phyloP scores from a whole-genome alignment of 805 yeast species.

The Hanseniaspora jakobsenii region DNA sequence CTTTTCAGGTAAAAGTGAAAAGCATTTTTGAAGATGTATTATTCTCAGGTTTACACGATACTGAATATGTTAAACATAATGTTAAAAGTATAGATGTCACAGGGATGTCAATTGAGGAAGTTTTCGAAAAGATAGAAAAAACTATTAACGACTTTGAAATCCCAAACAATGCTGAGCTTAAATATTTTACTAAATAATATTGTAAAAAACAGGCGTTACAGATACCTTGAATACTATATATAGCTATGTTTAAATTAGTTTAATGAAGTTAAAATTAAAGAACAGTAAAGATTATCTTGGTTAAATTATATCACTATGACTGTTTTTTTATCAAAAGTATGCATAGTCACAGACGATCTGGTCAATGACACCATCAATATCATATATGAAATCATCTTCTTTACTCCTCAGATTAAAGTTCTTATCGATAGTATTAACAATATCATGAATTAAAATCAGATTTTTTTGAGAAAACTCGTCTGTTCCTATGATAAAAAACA shows the following conservation, averaged over 20 bases:
- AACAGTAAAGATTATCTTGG: too few relatives aligned
- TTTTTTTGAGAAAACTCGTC: background rate
- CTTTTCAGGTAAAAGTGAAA: conserved; percentile 66
- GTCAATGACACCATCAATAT: background rate
- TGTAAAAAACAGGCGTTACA: too few relatives aligned
- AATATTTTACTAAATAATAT: background rate
- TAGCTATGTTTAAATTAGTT: too few relatives aligned
- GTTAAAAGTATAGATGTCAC: conserved; percentile 51
- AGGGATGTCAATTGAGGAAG: conserved; percentile 44
- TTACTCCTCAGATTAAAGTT: background rate
- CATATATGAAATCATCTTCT: conserved; percentile 5
- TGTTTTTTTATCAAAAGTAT: too few relatives aligned
- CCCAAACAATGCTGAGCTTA: background rate
- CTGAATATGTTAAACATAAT: conserved; percentile 17
- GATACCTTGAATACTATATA: too few relatives aligned
- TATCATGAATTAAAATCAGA: background rate
- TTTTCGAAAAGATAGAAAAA: conserved; percentile 36
- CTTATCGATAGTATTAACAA: conserved; percentile 4
- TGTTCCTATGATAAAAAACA: conserved; percentile 4
- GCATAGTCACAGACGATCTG: too few relatives aligned
- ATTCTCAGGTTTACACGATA: conserved; percentile 24
- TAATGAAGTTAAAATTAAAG: too few relatives aligned
- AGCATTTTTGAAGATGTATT: conserved; percentile 42
- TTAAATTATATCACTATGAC: too few relatives aligned
- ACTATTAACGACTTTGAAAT: conserved; percentile 18